These are phyloP conservation scores for Clohesyomyces aquaticus DNA, from an alignment of 495 filamentous ascomycete species.

Conservation along the genomic window DNA sequence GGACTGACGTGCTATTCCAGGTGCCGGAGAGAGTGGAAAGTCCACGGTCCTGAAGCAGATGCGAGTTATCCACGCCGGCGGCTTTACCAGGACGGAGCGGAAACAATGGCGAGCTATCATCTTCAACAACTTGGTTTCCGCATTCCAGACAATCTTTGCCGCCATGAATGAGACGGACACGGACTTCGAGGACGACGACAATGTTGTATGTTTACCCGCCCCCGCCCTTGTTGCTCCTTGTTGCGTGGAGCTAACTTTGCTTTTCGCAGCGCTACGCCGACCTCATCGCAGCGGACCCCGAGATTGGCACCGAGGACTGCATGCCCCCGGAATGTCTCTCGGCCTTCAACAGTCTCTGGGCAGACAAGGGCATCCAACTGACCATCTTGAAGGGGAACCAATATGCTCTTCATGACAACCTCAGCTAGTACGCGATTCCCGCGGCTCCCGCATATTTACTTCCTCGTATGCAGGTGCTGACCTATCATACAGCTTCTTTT, in stretches of 20 bases:
- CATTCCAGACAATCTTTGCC: slow-evolving; percentile 54
- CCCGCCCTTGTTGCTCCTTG: background rate
- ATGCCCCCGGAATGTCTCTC: slow-evolving; percentile 92
- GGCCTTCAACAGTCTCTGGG: slow-evolving; percentile 92
- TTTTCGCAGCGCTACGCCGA: slow-evolving; percentile 43
- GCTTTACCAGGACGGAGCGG: slow-evolving; percentile 76
- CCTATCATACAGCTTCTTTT: slow-evolving; percentile 78
- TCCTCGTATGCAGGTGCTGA: slow-evolving; percentile 9
- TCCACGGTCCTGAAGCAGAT: slow-evolving; percentile 99
- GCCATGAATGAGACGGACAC: slow-evolving; percentile 44
- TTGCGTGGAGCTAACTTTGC: slow-evolving; percentile 18
- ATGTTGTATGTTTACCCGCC: slow-evolving; percentile 32
- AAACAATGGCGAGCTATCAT: slow-evolving; percentile 95
- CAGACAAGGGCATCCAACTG: slow-evolving; percentile 90
- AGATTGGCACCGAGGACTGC: slow-evolving; percentile 87
- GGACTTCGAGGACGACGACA: slow-evolving; percentile 47
- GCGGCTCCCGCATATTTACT: background rate
- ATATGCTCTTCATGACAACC: slow-evolving; percentile 97
- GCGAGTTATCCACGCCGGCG: slow-evolving; percentile 86
- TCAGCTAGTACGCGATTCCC: slow-evolving; percentile 81
- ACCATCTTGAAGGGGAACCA: slow-evolving; percentile 91
- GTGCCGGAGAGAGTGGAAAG: slow-evolving; percentile 99
- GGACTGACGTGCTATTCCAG: slow-evolving; percentile 52
- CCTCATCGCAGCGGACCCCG: slow-evolving; percentile 66
- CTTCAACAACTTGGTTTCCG: slow-evolving; percentile 98